Conservation (phyloP, 2,329 filamentous ascomycete species). For the Amylocarpus encephaloides region DNA sequence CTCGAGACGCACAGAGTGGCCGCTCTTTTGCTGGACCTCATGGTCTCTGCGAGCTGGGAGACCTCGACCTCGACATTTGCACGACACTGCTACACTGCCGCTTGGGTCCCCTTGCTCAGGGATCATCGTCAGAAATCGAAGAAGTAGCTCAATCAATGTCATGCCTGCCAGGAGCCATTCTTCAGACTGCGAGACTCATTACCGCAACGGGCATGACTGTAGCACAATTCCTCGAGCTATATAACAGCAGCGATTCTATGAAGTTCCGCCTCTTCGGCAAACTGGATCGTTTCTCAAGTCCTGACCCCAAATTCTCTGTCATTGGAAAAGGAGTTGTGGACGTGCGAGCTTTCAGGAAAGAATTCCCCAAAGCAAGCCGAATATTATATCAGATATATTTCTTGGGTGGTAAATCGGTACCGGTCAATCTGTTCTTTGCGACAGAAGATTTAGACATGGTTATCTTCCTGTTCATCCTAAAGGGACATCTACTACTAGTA, state of each 20-base stretch:
- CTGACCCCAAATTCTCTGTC: conserved; percentile 14
- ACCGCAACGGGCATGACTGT: conserved; percentile 22
- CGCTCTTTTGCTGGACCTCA: conserved; percentile 16
- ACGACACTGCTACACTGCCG: conserved; percentile 15
- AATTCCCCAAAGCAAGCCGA: conserved; percentile 8
- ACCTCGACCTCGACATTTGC: conserved; percentile 18
- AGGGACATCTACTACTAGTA: conserved; percentile 18
- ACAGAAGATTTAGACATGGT: conserved; percentile 23
- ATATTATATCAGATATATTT: conserved; percentile 23
- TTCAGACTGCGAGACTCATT: conserved; percentile 20
- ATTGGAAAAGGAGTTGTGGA: conserved; percentile 22
- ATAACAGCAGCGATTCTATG: conserved; percentile 18
- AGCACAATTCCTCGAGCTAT: conserved; percentile 22
- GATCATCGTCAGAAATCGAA: conserved; percentile 15
- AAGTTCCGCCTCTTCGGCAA: conserved; percentile 21
- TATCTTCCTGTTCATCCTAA: conserved; percentile 19
- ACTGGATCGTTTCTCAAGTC: conserved; percentile 16
- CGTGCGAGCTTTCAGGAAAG: conserved; percentile 16
- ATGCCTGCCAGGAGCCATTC: conserved; percentile 20
- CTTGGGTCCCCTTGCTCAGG: conserved; percentile 10
- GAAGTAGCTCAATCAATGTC: conserved; percentile 16
- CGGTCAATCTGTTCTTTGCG: conserved; percentile 17
- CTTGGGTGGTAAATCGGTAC: conserved; percentile 20
- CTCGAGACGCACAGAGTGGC: conserved; percentile 19
- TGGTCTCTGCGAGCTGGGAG: conserved; percentile 18